Evolutionary conservation across 2,329 filamentous ascomycete genomes (phyloP), one percentile per base, ranked within the genome.

Genomic region (Stagonosporopsis chrysanthemi): DNA sequence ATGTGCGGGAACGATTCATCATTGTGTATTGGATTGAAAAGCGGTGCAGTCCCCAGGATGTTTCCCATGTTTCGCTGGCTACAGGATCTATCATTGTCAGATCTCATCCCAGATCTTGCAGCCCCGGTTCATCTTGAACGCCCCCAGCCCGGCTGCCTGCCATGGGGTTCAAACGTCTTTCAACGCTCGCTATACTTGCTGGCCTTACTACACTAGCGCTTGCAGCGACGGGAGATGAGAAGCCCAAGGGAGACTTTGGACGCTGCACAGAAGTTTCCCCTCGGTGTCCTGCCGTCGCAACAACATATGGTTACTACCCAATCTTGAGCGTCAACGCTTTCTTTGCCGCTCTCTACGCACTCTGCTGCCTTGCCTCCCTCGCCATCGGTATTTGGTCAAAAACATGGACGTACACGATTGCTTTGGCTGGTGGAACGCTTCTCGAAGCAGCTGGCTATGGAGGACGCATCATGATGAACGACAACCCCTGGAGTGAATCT

Each of bases 401-500:
- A 19, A 70, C 68, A 60, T 74, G 76, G 56, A 75, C 76, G 1
- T 82, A 80, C 68, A 78, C 76, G 0, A 70, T 76, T 29, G 76
- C 75, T 8, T 65, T 79, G 2, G 72, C 67, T 3, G 65, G 79
- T 11, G 80, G 78, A 1, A 77, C 75, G 8, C 62, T 78, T 3
- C 72, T 77, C 28, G 80, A 82, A 62, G 55, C 75, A 19, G 66
- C 79, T 9, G 80, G 80, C 4, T 81, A 81, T 44, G 74, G 65
- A 9, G 79, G 77, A 9, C 74, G 80, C 33, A 62, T 80, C 12
- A 71, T 80, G 36, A 75, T 80, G 75, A 64, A 76, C 53, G 52
- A 58, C 33, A 80, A 82, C 43, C 78, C 78, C 0, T 81, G 75
- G 76, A 72, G 72, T 14, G 69, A 79, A 48, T 66, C 71, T 39